Evolutionary conservation across 257 asterid species (phyloP).

Genomic region (Fraxinus quadrangulata): DNA sequence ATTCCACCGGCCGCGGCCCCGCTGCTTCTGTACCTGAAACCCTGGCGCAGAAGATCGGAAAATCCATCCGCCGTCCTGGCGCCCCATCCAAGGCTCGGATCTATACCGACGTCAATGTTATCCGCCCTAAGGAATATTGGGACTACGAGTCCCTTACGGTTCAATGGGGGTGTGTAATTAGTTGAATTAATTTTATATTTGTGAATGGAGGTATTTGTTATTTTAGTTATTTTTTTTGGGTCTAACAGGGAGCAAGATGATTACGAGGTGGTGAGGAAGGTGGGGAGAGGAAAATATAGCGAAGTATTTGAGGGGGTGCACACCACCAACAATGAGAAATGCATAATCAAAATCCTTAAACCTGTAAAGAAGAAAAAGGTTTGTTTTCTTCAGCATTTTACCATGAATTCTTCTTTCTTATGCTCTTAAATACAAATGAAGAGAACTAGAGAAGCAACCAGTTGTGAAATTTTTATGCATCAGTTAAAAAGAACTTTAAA

Average conservation of each 20-base stretch:
- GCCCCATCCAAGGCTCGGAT: constrained; percentile 86
- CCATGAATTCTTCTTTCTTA: neutral
- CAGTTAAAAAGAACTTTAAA: neutral
- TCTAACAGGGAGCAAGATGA: constrained; percentile 83
- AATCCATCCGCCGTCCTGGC: constrained; percentile 87
- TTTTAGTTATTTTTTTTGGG: constrained; percentile 30
- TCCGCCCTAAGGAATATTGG: constrained; percentile 92
- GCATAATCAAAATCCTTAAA: constrained; percentile 86
- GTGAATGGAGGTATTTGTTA: neutral
- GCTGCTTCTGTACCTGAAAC: constrained; percentile 40
- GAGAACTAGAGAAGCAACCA: neutral
- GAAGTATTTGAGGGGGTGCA: constrained; percentile 93
- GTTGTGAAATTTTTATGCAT: neutral
- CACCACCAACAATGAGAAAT: constrained; percentile 63
- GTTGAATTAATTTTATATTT: neutral
- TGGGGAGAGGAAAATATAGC: constrained; percentile 94
- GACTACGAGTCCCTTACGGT: constrained; percentile 87
- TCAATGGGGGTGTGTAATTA: constrained; percentile 86
- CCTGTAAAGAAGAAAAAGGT: constrained; percentile 98
- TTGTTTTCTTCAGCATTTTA: neutral
- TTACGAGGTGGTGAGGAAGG: constrained; percentile 92
- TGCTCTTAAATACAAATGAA: neutral
- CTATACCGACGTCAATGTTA: constrained; percentile 75
- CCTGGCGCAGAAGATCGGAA: constrained; percentile 91
- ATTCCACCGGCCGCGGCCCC: constrained; percentile 39